Evolutionary conservation across 208 protist genomes (phyloP).

Genomic region (Crithidia thermophila): DNA sequence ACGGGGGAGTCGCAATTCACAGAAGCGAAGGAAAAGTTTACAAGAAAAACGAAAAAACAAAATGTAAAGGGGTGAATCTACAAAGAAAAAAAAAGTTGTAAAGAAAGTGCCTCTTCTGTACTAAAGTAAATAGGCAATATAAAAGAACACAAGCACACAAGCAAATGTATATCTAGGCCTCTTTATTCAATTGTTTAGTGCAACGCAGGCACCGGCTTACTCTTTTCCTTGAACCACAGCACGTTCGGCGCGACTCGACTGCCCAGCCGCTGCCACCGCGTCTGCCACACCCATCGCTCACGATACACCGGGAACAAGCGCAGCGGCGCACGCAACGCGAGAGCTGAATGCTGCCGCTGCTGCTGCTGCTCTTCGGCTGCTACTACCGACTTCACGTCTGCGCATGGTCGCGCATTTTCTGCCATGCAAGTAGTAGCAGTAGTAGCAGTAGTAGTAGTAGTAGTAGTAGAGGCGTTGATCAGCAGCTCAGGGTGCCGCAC

Average conservation of each 20-base stretch:
- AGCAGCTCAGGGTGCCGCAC: too few relatives aligned
- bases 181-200: not conserved
- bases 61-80: not conserved
- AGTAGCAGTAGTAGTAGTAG: too few relatives aligned
- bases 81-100: constrained; percentile 12
- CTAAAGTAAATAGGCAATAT: not conserved
- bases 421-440: too few relatives aligned
- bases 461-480: too few relatives aligned
- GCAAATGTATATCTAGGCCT: too few relatives aligned
- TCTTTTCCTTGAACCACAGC: not conserved
- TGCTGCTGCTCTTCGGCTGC: too few relatives aligned
- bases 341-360: too few relatives aligned
- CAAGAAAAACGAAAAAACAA: not conserved
- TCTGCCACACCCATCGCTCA: constrained; percentile 26
- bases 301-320: constrained; percentile 25
- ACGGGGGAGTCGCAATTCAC: too few relatives aligned
- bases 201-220: not conserved
- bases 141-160: not conserved
- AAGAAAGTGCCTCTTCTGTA: not conserved
- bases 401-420: too few relatives aligned
- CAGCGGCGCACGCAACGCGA: not conserved
- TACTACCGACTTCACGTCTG: too few relatives aligned
- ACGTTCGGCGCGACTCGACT: not conserved
- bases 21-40: not conserved
- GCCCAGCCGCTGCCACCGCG: constrained; percentile 9